A percentile compares a stretch with the other conserved stretches of the same genome.
Conservation (phyloP, 1,284 basidiomycete genomes). For the Naganishia albida region DNA sequence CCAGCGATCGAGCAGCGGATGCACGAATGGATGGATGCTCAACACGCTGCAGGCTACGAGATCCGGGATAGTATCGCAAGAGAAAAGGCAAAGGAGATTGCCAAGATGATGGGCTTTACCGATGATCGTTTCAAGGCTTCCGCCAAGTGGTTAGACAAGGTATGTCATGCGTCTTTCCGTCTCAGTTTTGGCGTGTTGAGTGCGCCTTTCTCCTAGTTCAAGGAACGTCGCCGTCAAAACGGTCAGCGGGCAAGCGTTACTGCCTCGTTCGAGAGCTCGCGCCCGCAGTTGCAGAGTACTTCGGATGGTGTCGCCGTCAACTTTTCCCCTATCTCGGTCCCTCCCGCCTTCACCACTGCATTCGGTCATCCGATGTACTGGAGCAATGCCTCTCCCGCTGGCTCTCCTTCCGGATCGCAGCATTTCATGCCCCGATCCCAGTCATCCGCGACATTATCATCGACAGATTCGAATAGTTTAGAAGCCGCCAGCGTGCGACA, state of each 20-base stretch:
- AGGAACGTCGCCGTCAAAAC: constrained; percentile 40
- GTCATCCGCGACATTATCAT: constrained; percentile 45
- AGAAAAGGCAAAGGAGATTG: constrained; percentile 54
- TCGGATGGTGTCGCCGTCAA: constrained; percentile 22
- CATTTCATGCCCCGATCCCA: constrained; percentile 41
- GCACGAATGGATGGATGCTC: constrained; percentile 52
- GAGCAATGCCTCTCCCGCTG: constrained; percentile 11
- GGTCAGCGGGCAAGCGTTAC: constrained; percentile 29
- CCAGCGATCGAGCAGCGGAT: constrained; percentile 56
- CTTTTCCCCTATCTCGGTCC: constrained; percentile 23
- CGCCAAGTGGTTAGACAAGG: constrained; percentile 58
- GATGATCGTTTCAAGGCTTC: constrained; percentile 58
- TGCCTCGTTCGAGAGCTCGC: constrained; percentile 21
- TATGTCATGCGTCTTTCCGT: constrained; percentile 43
- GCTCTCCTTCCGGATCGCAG: constrained; percentile 26
- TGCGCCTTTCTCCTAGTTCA: constrained; percentile 40
- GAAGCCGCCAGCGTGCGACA: constrained; percentile 33
- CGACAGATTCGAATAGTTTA: constrained; percentile 42
- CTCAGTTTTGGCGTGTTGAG: background rate
- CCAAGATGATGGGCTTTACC: constrained; percentile 51
- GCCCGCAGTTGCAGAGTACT: constrained; percentile 20
- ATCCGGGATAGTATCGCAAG: constrained; percentile 54
- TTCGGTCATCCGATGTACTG: constrained; percentile 21
- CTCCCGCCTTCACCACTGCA: constrained; percentile 21
- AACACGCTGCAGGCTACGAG: constrained; percentile 45